Base-by-base conservation (phyloP, 805 yeast genomes). In the Saccharomycopsis olivae region DNA sequence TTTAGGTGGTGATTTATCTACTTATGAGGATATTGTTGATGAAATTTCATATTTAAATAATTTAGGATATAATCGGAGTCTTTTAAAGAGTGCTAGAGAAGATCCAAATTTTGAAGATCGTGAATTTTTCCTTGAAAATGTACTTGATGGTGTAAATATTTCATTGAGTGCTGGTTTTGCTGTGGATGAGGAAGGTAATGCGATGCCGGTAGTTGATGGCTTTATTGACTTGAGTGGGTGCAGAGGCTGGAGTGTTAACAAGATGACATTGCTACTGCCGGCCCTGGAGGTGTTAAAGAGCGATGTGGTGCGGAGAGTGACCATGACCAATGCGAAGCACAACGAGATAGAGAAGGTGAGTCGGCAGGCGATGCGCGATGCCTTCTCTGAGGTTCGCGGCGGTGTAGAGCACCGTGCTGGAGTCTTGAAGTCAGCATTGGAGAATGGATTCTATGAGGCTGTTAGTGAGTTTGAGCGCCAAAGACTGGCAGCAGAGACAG, bases 331-430 rank as follows among this genome's bases (percentile, higher is more conserved):
- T 40, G 49, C 47, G 30, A 49, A 52, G 4, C 62, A 64, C 16
- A 58, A 57, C 14, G 51, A 60, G 37, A 49, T 65, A 29, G 54
- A 53, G 28, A 64, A 60, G 46, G 61, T 73, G 24, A 54, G 71
- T 1, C 61, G 79, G 50, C 66, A 68, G 47, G 65, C 62, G 28
- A 56, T 66, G 50, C 67, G 78, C 54, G 71, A 65, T 37, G 46
- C 53, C 18, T 59, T 73, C 36, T 51, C 57, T 5, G 51, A 53
- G 13, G 52, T 60, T 17, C 53, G 60, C n/a, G 49, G 47, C 1
- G 43, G 48, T 3, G 47, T 69, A 31, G 53, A 57, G 19, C 47
- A 39, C 0, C 47, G 52, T 17, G 60, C 67, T 0, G 59, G 58
- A 15, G 43, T 43, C 1, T 55, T 69, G 29, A 43, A 40, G 13